phyloP scores from a whole-genome alignment of 208 protist genomes.

The Zelonia costaricensis region DNA sequence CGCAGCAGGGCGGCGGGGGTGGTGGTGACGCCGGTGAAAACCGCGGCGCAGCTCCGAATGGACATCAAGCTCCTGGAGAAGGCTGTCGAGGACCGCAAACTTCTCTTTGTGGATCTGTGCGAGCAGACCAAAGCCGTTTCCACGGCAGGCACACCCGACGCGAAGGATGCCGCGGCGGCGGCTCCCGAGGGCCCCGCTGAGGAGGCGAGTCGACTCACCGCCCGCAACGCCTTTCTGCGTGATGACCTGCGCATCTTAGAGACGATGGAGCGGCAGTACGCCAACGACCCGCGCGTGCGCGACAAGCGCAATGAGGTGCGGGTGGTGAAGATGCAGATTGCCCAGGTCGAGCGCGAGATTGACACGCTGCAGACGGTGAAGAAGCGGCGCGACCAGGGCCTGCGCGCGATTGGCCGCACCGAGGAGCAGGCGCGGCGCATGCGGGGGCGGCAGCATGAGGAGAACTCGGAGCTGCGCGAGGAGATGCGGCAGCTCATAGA shows the following conservation, averaged over 20 bases:
- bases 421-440: constrained; percentile 42
- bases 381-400: constrained; percentile 45
- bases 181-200: constrained; percentile 17
- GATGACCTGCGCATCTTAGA: constrained; percentile 31
- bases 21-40: neutral
- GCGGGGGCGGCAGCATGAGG: constrained; percentile 49
- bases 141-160: constrained; percentile 1
- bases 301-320: constrained; percentile 69
- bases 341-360: constrained; percentile 56
- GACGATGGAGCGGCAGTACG: constrained; percentile 30
- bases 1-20: neutral
- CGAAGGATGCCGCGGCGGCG: neutral
- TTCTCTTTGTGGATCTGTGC: constrained; percentile 27
- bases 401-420: constrained; percentile 44
- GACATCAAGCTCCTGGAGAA: constrained; percentile 34
- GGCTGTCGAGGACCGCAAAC: constrained; percentile 35
- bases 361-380: constrained; percentile 56
- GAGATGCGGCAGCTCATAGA: constrained; percentile 49
- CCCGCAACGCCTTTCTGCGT: constrained; percentile 44
- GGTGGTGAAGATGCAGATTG: constrained; percentile 52
- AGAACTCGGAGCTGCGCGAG: constrained; percentile 41
- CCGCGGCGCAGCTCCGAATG: constrained; percentile 27
- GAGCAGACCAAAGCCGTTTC: constrained; percentile 14
- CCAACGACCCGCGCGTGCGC: constrained; percentile 52
- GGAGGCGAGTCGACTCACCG: constrained; percentile 30